Conservation (phyloP, 2,329 filamentous ascomycete species). For the Fulvia fulva region DNA sequence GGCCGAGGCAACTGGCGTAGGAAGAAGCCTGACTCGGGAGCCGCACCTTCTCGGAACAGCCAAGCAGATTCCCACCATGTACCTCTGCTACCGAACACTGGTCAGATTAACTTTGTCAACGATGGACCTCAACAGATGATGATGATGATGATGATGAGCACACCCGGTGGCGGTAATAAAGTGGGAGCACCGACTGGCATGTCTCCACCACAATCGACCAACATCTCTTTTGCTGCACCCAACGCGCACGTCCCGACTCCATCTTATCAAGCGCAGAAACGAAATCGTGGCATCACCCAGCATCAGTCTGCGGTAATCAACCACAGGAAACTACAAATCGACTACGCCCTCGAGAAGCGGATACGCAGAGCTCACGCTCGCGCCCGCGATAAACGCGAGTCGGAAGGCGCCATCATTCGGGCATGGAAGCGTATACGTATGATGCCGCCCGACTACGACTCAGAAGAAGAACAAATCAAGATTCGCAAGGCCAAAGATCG, state of each 20-base stretch:
- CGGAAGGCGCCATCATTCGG: conserved; percentile 64
- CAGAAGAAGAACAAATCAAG: conserved; percentile 38
- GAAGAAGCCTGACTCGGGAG: conserved; percentile 22
- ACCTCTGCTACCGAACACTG: conserved; percentile 32
- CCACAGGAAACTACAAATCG: conserved; percentile 74
- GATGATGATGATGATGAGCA: conserved; percentile 14
- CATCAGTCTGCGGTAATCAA: conserved; percentile 78
- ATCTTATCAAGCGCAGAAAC: conserved; percentile 39
- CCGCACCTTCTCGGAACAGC: conserved; percentile 7
- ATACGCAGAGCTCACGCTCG: conserved; percentile 63
- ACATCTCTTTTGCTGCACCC: conserved; percentile 23
- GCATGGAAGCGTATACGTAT: conserved; percentile 60
- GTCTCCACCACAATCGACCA: conserved; percentile 14
- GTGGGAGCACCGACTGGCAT: conserved; percentile 11
- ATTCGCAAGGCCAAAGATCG: conserved; percentile 25
- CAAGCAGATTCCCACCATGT: conserved; percentile 27
- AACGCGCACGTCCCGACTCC: conserved; percentile 31
- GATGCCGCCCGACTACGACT: conserved; percentile 45
- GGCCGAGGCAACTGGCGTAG: conserved; percentile 50
- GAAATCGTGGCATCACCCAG: conserved; percentile 71
- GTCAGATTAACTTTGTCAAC: conserved; percentile 28
- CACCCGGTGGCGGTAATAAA: conserved; percentile 10
- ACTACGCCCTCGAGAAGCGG: conserved; percentile 74
- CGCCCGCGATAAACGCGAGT: conserved; percentile 58
- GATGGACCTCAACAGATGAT: conserved; percentile 17